These are phyloP conservation scores for Cladobotryum mycophilum DNA, from an alignment of 2,329 filamentous ascomycete genomes.

Conservation along the genomic window DNA sequence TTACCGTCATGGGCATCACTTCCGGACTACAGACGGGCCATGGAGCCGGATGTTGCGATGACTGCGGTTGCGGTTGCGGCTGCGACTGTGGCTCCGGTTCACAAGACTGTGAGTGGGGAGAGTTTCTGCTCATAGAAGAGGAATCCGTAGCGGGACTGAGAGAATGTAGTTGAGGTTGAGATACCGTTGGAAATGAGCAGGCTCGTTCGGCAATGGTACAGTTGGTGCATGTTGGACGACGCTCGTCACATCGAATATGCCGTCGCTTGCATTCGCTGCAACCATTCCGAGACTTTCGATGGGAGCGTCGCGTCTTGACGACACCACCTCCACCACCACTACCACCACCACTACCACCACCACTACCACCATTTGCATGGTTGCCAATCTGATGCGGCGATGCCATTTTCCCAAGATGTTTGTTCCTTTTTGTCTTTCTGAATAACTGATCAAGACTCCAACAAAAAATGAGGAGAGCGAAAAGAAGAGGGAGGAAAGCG, in stretches of 20 bases:
- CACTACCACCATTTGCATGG: slow-evolving; percentile 3
- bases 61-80: not conserved
- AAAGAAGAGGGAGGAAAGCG: too few relatives aligned
- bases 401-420: not conserved
- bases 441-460: too few relatives aligned
- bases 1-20: not conserved
- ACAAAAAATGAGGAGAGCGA: too few relatives aligned
- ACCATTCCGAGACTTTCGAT: slow-evolving; percentile 36
- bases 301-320: slow-evolving; percentile 29
- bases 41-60: slow-evolving; percentile 6
- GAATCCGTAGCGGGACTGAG: not conserved
- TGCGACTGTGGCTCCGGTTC: not conserved
- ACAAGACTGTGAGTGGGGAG: not conserved
- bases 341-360: not conserved
- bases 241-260: slow-evolving; percentile 39
- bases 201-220: slow-evolving; percentile 31
- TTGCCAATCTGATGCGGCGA: slow-evolving; percentile 6
- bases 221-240: slow-evolving; percentile 33
- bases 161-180: not conserved
- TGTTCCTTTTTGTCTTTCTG: too few relatives aligned
- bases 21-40: slow-evolving; percentile 3
- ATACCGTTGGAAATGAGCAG: slow-evolving; percentile 28
- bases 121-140: not conserved
- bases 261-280: slow-evolving; percentile 35
- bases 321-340: slow-evolving; percentile 4